Conservation (phyloP, 495 filamentous ascomycete species). For the Daldinia childiae region DNA sequence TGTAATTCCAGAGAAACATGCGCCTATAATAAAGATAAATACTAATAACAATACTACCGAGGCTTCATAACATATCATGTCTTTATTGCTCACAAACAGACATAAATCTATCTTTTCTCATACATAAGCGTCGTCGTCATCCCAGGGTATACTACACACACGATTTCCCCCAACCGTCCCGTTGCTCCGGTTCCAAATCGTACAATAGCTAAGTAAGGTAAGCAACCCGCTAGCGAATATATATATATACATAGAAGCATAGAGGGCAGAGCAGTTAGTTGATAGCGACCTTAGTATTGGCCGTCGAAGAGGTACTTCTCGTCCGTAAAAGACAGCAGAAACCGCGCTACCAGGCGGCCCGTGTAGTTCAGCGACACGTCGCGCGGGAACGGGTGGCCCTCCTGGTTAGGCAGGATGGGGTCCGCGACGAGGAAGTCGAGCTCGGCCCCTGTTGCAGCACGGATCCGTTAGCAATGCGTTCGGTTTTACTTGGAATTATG, state of each 20-base stretch:
- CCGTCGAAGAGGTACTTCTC: conserved; percentile 51
- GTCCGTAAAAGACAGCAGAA: conserved; percentile 60
- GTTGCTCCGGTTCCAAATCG: conserved; percentile 1
- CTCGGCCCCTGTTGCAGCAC: conserved; percentile 50
- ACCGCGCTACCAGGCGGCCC: conserved; percentile 59
- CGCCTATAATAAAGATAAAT: background rate
- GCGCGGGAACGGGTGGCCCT: conserved; percentile 53
- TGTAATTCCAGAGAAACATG: background rate
- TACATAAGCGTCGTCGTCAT: conserved; percentile 8
- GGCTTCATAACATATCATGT: conserved; percentile 1
- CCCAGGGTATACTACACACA: conserved; percentile 29
- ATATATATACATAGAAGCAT: background rate
- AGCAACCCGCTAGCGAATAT: background rate
- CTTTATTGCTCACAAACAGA: background rate
- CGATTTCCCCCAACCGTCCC: conserved; percentile 1
- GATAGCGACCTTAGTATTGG: conserved; percentile 13
- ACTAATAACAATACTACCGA: background rate
- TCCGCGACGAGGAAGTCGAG: conserved; percentile 58
- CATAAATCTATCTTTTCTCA: background rate
- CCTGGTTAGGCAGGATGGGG: conserved; percentile 54
- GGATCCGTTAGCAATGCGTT: conserved; percentile 19
- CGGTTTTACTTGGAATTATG: too few species aligned
- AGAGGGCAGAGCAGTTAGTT: background rate
- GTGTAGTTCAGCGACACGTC: conserved; percentile 59
- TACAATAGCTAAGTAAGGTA: background rate